These are phyloP conservation scores for Talaromyces rugulosus DNA, from an alignment of 2,329 filamentous ascomycete genomes.

Conservation along the genomic window DNA sequence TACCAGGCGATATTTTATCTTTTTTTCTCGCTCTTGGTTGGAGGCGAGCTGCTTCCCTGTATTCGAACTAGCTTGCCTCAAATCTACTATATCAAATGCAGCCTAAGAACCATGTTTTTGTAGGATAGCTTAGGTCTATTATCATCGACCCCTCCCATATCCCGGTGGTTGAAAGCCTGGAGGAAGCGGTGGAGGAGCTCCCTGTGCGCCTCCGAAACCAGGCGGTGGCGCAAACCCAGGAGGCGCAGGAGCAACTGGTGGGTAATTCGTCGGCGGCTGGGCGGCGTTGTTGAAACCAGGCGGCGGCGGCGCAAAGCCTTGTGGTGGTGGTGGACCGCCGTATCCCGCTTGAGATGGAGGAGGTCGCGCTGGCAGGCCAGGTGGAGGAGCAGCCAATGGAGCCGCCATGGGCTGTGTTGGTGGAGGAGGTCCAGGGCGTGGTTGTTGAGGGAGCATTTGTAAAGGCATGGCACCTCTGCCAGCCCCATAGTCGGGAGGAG, in stretches of 20 bases:
- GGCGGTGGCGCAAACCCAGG: conserved; percentile 49
- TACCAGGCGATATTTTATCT: not conserved
- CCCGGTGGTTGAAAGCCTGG: conserved; percentile 41
- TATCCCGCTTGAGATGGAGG: conserved; percentile 65
- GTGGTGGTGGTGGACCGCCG: conserved; percentile 46
- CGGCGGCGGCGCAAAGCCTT: conserved; percentile 37
- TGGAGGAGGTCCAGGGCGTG: conserved; percentile 52
- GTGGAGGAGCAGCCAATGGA: conserved; percentile 43
- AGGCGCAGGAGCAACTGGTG: conserved; percentile 40
- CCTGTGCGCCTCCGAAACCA: conserved; percentile 40
- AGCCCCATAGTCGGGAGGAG: conserved; percentile 30
- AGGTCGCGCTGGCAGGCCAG: conserved; percentile 63
- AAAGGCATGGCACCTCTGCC: conserved; percentile 41
- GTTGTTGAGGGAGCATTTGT: conserved; percentile 40
- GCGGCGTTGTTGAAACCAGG: conserved; percentile 33
- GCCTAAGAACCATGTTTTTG: not conserved
- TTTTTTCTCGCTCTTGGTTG: not conserved
- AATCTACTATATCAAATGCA: not conserved
- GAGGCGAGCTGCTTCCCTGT: conserved; percentile 5
- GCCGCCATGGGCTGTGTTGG: conserved; percentile 17
- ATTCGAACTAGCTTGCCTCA: conserved; percentile 8
- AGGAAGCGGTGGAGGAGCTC: conserved; percentile 32
- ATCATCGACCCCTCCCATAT: conserved; percentile 35
- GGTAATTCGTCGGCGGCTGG: conserved; percentile 26
- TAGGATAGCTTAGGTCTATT: not conserved